Base-by-base conservation (phyloP, 805 yeast species). In the Saturnispora bothae region DNA sequence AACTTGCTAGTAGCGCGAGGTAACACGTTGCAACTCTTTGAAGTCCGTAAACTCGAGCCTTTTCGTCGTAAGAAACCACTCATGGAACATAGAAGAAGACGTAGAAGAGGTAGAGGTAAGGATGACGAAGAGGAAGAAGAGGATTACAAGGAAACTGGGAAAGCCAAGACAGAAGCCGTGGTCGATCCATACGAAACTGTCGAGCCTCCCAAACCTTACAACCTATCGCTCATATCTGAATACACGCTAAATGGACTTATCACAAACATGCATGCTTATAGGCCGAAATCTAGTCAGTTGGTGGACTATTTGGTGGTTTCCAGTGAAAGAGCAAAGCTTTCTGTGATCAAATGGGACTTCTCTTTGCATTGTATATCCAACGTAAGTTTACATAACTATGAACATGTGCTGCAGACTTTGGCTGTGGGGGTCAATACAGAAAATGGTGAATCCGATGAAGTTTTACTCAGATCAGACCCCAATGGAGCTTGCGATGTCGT, bases 301-400 rank as follows among this genome's bases (percentile, higher is more conserved):
- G 53, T 70, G 28, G 92, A 84, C 48, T 74, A 71, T 43, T 47
- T 92, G 25, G 56, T 80, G 2, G 61, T 89, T 3, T 61, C 83
- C 12, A 81, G 94, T 9, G 72, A 76, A 42, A 63, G 63, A 36
- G 95, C 96, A 22, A 89, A 89, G 53, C 50, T 86, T 28, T 82
- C 94, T 0, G 59, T 88, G 14, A 58, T 89, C 21, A 67, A 68
- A 39, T 92, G 94, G 83, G 79, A 85, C 49, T 55, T 58, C 4
- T 56, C 51, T 4, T 53, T 49, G n/a, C 65, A 73, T 45, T 49
- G 69, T 1, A 64, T 89, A n/a, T 64, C 69, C 19, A 83, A 96
- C 0, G 68, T 75, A 1, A 82, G 95, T 36, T 62, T 92, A 36
- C 98, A 92, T 60, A 85, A 72, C 54, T 92, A 88, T 56, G 96